These are phyloP conservation scores for Babesia caballi DNA, from an alignment of 169 alveolate species.

Conservation along the genomic window DNA sequence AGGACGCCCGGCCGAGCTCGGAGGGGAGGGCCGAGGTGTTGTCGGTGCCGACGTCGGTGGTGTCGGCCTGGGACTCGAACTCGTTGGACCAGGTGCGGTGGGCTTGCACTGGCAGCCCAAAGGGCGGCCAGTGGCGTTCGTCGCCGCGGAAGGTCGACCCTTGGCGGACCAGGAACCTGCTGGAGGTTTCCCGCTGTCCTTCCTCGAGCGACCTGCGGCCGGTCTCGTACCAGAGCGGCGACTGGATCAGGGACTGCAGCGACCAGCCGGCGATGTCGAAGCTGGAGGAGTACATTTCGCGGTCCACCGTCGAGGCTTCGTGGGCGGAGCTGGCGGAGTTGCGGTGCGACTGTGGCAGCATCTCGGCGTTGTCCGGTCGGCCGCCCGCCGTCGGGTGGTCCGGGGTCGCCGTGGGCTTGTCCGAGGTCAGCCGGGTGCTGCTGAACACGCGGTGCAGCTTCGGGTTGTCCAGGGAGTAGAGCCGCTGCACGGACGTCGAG, in stretches of 20 bases:
- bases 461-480: neutral
- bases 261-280: slow-evolving; percentile 48
- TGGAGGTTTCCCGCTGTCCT: neutral
- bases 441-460: neutral
- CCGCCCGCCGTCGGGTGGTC: neutral
- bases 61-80: neutral
- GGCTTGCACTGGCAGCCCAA: neutral
- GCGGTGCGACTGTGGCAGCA: no score
- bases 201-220: slow-evolving; percentile 1
- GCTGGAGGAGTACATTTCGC: slow-evolving; percentile 19
- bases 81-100: slow-evolving; percentile 7
- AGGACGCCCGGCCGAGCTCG: neutral
- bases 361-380: neutral
- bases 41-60: neutral
- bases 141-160: neutral
- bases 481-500: no score
- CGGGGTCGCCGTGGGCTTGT: neutral
- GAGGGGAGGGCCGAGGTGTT: neutral
- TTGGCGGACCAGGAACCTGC: neutral
- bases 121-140: slow-evolving; percentile 1
- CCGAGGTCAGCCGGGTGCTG: neutral
- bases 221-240: slow-evolving; percentile 62
- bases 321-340: neutral
- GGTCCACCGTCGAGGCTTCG: slow-evolving; percentile 12
- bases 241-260: slow-evolving; percentile 44